These are phyloP conservation scores for Theileria annulata DNA, from an alignment of 169 alveolate species.

Conservation along the genomic window DNA sequence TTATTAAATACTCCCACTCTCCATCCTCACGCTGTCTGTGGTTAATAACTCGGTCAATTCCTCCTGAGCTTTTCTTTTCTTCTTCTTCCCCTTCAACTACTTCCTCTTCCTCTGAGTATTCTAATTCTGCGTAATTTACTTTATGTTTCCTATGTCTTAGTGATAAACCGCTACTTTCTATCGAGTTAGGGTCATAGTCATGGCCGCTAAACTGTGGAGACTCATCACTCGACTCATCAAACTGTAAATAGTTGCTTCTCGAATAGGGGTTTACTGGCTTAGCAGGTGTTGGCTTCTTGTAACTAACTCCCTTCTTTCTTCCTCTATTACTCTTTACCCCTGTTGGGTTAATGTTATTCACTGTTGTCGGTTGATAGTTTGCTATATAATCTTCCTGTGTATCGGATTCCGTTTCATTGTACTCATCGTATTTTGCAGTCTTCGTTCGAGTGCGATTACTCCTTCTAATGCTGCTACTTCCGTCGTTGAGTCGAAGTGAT, in stretches of 20 bases:
- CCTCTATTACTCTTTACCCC: conserved; percentile 40
- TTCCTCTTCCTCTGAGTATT: conserved; percentile 41
- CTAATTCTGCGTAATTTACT: conserved; percentile 67
- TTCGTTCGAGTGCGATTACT: conserved; percentile 61
- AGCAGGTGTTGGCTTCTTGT: conserved; percentile 19
- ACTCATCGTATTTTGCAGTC: conserved; percentile 54
- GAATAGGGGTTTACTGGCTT: conserved; percentile 56
- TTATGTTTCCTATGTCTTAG: conserved; percentile 59
- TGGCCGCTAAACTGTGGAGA: conserved; percentile 23
- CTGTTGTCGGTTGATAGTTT: conserved; percentile 8
- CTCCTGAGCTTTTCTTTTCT: conserved; percentile 72
- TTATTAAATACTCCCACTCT: conserved; percentile 80
- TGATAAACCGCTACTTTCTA: conserved; percentile 28
- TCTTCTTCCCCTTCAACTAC: conserved; percentile 43
- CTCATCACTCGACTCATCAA: conserved; percentile 53
- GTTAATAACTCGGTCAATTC: conserved; percentile 74
- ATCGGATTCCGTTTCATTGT: conserved; percentile 67
- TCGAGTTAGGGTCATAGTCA: conserved; percentile 3
- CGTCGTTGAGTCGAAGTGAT: conserved; percentile 24
- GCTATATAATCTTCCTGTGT: conserved; percentile 41
- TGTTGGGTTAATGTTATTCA: not conserved
- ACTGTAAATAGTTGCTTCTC: conserved; percentile 52
- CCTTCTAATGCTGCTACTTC: conserved; percentile 40
- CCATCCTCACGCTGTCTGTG: conserved; percentile 71
- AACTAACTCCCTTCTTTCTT: not conserved